A percentile compares a stretch with the other conserved stretches of the same genome.
phyloP scores from a whole-genome alignment of 345 rosid genomes.

The Camelina neglecta region DNA sequence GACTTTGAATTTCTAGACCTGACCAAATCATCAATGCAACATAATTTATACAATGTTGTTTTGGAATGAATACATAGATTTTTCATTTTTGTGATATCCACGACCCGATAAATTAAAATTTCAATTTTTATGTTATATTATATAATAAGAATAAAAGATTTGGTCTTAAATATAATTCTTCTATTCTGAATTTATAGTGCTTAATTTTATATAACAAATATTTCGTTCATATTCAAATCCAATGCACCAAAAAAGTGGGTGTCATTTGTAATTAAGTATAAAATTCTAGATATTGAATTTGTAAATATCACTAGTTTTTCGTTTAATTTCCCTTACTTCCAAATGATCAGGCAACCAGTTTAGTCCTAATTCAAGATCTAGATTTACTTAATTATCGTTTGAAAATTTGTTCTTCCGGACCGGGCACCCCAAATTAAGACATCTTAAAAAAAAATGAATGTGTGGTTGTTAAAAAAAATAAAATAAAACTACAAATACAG shows the following conservation, averaged over 20 bases:
- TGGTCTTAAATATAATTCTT: neutral
- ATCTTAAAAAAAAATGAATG: neutral
- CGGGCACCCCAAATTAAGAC: neutral
- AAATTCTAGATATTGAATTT: neutral
- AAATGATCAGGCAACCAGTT: neutral
- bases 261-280: neutral
- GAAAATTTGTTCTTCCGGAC: neutral
- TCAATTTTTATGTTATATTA: neutral
- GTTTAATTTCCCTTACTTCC: neutral
- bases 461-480: neutral
- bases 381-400: neutral
- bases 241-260: too few relatives aligned
- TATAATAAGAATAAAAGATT: neutral
- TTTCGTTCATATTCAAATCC: too few relatives aligned
- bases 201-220: neutral
- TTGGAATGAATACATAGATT: neutral
- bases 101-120: neutral
- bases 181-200: neutral
- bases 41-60: neutral
- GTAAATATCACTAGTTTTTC: neutral
- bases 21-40: conserved; percentile 2
- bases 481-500: neutral
- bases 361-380: neutral
- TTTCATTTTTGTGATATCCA: neutral
- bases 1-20: conserved; percentile 49